phyloP scores from a whole-genome alignment of 2,329 filamentous ascomycete genomes.

The Drechslerella dactyloides region DNA sequence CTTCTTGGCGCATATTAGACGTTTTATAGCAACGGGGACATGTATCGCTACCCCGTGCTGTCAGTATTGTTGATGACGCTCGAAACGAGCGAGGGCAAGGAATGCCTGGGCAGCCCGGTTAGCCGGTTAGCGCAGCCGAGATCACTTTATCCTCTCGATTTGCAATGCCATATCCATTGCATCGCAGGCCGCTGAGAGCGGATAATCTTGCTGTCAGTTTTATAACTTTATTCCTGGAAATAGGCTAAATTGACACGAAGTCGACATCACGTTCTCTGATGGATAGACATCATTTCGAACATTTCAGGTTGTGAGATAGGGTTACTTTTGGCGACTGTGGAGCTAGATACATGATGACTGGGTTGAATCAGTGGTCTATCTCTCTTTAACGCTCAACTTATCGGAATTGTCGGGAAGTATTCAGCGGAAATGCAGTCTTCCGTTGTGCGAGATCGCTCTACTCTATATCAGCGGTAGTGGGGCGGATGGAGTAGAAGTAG shows the following conservation, averaged over 20 bases:
- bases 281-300: too few species aligned
- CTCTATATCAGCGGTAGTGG: too few species aligned
- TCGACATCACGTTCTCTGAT: not conserved
- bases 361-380: not conserved
- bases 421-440: not conserved
- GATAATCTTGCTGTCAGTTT: not conserved
- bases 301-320: too few species aligned
- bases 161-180: not conserved
- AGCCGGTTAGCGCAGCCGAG: conserved; percentile 9
- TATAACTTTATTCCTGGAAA: not conserved
- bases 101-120: conserved; percentile 6
- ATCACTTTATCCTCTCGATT: not conserved
- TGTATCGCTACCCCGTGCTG: too few species aligned
- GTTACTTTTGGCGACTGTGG: not conserved
- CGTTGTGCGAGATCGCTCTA: not conserved
- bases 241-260: not conserved
- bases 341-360: not conserved
- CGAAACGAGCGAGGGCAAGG: conserved; percentile 5
- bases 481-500: too few species aligned
- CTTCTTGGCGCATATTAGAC: too few species aligned
- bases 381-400: not conserved
- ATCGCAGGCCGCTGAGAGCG: not conserved
- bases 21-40: too few species aligned
- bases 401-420: not conserved
- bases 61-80: too few species aligned